Evolutionary conservation across 805 yeast species (phyloP).

Genomic region (Candida montana): DNA sequence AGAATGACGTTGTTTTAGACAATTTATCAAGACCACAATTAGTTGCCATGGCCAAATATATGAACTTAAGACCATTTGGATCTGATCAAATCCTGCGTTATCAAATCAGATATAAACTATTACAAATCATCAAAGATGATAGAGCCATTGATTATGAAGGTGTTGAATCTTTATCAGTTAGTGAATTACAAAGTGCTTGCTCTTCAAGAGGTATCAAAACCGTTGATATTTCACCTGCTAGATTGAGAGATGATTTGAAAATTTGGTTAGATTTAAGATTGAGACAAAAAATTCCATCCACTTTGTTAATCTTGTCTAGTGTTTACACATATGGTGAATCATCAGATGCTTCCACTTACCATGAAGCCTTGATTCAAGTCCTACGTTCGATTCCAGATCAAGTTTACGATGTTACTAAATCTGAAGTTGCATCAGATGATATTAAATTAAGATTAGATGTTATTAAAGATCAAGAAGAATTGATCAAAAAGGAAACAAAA

Average conservation of each 20-base stretch:
- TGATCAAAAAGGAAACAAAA: conserved; percentile 80
- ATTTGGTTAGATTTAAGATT: conserved; percentile 89
- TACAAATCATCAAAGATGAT: conserved; percentile 90
- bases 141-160: conserved; percentile 91
- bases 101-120: conserved; percentile 85
- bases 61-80: conserved; percentile 89
- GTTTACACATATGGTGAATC: conserved; percentile 84
- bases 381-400: conserved; percentile 89
- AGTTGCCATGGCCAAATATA: conserved; percentile 88
- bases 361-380: conserved; percentile 85
- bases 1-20: conserved; percentile 89
- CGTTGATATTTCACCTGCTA: conserved; percentile 70
- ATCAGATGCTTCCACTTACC: conserved; percentile 47
- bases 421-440: conserved; percentile 63
- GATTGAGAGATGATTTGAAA: conserved; percentile 73
- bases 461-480: conserved; percentile 71
- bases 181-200: conserved; percentile 85
- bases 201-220: conserved; percentile 90
- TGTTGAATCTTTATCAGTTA: conserved; percentile 69
- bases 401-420: conserved; percentile 90
- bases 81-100: conserved; percentile 89
- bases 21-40: conserved; percentile 87
- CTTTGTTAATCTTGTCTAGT: conserved; percentile 76
- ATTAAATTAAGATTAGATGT: conserved; percentile 67
- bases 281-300: conserved; percentile 87